phyloP scores from a whole-genome alignment of 75 land plant species.

The Larix kaempferi region DNA sequence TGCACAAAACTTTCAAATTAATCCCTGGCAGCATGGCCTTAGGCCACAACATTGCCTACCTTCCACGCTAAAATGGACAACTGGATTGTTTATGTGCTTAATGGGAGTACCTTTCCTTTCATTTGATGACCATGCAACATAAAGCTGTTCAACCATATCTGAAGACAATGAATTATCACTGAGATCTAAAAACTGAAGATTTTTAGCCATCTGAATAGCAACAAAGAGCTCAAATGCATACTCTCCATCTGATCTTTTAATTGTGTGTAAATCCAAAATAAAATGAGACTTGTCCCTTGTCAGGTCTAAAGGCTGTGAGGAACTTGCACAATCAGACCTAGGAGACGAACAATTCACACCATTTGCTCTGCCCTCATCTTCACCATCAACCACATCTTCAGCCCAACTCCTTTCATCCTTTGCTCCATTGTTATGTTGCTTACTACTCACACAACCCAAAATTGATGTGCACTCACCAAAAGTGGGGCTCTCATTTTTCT shows the following conservation, averaged over 20 bases:
- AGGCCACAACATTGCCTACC: conserved; percentile 57
- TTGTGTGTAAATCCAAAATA: no score
- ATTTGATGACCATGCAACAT: conserved; percentile 47
- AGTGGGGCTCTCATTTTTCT: conserved; percentile 6
- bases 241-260: neutral
- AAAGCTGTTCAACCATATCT: conserved; percentile 34
- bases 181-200: conserved; percentile 57
- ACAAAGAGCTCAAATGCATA: conserved; percentile 30
- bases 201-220: conserved; percentile 42
- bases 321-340: conserved; percentile 28
- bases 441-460: neutral
- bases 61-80: conserved; percentile 52
- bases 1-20: no score
- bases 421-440: neutral
- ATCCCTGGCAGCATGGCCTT: conserved; percentile 38
- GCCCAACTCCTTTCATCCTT: neutral
- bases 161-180: conserved; percentile 58
- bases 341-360: conserved; percentile 8
- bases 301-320: neutral
- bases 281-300: neutral
- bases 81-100: conserved; percentile 41
- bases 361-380: conserved; percentile 35
- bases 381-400: conserved; percentile 62
- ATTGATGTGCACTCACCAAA: neutral
- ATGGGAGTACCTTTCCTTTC: conserved; percentile 22